Base-by-base conservation (phyloP, 2,329 filamentous ascomycete genomes). In the Magnaporthales sp. region DNA sequence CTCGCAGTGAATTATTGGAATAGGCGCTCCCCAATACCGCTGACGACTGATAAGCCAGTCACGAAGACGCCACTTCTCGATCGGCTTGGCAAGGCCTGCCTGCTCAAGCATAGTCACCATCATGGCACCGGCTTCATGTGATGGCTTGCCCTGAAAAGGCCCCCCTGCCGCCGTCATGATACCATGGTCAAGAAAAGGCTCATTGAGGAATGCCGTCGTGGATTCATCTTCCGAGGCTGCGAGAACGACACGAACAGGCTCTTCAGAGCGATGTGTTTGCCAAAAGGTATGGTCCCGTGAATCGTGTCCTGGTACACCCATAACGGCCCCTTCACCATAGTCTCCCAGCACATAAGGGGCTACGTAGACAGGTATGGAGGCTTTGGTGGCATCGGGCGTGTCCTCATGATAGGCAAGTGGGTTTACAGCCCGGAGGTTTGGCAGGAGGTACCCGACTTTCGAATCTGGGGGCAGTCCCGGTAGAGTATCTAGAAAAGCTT, bases 41-140 rank as follows among this genome's bases (percentile, higher is more conserved):
- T 97, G 93, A n/a, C 93, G 87, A 75, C 92, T 96, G 72, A 97
- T 90, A 67, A 97, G 80, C 93, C 93, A 97, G 77, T 97, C 93
- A 68, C 92, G 83, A 29, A 97, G 82, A 65, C 90, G 87, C 91
- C 92, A 96, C 68, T 86, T 91, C 68, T 91, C 87, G 9, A 85
- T 81, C n/a, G 80, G 75, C 67, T 86, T 81, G 10, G 87, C 91
- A n/a, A 87, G 79, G 1, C 80, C 77, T 5, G 85, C 83, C 2
- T 80, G 76, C 68, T 85, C 77, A 2, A 89, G 82, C 70, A 85
- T 77, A 38, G 78, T 74, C 22, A 92, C 77, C 64, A 96, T 85
- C 70, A 83, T 79, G 68, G 83, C 75, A 2, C 84, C 86, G 0
- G 88, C 89, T 66, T 89, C 82, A 3, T 80, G 77, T 2, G 91